These are phyloP conservation scores for Colletotrichum sp. DNA, from an alignment of 2,329 filamentous ascomycete genomes.

Conservation along the genomic window DNA sequence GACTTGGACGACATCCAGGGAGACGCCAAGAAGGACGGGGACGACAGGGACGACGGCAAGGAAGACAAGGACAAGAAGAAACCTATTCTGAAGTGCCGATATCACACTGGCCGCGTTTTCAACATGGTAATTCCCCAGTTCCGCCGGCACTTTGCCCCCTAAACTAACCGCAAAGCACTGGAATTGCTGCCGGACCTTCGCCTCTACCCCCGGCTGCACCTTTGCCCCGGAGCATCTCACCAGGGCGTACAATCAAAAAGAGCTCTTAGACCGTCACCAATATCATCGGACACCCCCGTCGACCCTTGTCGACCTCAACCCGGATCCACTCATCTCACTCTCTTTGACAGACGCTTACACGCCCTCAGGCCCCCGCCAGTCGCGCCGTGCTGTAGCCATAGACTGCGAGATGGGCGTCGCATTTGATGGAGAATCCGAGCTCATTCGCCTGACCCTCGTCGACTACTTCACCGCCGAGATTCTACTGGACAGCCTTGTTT, in stretches of 20 bases:
- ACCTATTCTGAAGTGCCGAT: slow-evolving; percentile 27
- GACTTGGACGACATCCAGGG: neutral
- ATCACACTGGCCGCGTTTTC: slow-evolving; percentile 32
- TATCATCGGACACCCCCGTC: neutral
- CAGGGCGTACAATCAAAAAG: slow-evolving; percentile 24
- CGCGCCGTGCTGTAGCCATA: slow-evolving; percentile 43
- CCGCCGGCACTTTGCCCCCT: neutral
- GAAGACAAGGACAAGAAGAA: slow-evolving; percentile 4
- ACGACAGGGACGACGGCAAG: neutral
- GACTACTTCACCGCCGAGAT: slow-evolving; percentile 55
- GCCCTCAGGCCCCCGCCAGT: neutral
- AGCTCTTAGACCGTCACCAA: slow-evolving; percentile 24
- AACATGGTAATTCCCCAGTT: slow-evolving; percentile 25
- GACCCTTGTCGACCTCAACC: neutral
- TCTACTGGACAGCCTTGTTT: slow-evolving; percentile 57
- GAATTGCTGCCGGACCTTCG: slow-evolving; percentile 33
- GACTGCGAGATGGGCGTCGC: slow-evolving; percentile 63
- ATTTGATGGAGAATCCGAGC: slow-evolving; percentile 47
- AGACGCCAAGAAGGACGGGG: neutral
- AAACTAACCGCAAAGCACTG: slow-evolving; percentile 27
- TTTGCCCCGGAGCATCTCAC: slow-evolving; percentile 29
- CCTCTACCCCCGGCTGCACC: slow-evolving; percentile 28
- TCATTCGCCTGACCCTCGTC: slow-evolving; percentile 56
- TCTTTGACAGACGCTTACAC: neutral
- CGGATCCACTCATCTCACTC: neutral